These are phyloP conservation scores for Chytriomyces confervae DNA, from an alignment of 192 early-diverging fungal species.

Conservation along the genomic window DNA sequence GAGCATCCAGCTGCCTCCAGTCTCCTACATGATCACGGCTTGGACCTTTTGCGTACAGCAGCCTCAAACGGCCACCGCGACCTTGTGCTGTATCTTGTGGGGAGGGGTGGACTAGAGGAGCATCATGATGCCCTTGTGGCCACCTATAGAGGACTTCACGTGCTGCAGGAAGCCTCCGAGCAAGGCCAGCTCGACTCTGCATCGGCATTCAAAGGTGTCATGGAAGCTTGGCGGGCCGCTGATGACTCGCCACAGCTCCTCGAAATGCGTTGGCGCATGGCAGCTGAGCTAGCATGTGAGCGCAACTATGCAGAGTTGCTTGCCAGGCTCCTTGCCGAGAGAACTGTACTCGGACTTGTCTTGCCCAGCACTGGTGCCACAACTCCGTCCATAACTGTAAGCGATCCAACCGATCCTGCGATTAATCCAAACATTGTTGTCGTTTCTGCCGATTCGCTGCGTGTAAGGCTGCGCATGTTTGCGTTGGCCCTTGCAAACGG, in stretches of 20 bases:
- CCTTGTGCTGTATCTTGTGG: constrained; percentile 22
- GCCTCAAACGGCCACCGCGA: constrained; percentile 27
- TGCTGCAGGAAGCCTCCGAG: constrained; percentile 21
- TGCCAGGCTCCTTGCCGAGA: neutral
- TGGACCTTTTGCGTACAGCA: constrained; percentile 5
- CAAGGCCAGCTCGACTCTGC: constrained; percentile 2
- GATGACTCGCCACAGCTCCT: neutral
- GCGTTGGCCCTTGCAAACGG: constrained; percentile 21
- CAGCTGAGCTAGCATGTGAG: constrained; percentile 20
- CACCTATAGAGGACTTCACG: constrained; percentile 26
- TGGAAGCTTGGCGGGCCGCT: constrained; percentile 11
- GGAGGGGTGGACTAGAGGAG: constrained; percentile 10
- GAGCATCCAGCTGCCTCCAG: neutral
- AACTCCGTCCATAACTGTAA: too few species aligned
- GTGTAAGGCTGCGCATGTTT: constrained; percentile 11
- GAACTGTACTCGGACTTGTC: too few species aligned
- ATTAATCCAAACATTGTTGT: too few species aligned
- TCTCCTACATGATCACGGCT: constrained; percentile 2
- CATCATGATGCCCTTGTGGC: constrained; percentile 17
- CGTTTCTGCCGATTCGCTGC: neutral
- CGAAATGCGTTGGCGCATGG: constrained; percentile 28
- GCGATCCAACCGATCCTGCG: too few species aligned
- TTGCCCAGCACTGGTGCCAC: too few species aligned
- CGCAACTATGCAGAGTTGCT: constrained; percentile 16
- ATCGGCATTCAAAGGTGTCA: neutral